phyloP scores from a whole-genome alignment of 2,329 filamentous ascomycete species.

The Claviceps monticola region DNA sequence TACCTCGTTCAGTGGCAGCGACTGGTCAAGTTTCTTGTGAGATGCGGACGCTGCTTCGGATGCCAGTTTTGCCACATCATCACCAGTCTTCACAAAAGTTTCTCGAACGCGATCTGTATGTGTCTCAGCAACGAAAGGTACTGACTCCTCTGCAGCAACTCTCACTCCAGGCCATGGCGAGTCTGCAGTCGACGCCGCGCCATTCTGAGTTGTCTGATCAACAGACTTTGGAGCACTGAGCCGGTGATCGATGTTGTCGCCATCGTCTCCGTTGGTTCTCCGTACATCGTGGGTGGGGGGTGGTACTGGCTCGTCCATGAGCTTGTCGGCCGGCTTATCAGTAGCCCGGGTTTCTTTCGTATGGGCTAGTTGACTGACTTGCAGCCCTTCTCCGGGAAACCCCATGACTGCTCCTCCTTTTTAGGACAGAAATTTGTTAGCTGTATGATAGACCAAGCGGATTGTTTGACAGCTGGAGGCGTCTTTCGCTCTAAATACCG shows the following conservation, averaged over 20 bases:
- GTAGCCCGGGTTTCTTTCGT: constrained; percentile 1
- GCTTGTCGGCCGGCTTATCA: constrained; percentile 9
- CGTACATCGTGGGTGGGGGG: constrained; percentile 5
- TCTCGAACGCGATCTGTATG: constrained; percentile 14
- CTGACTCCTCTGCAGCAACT: constrained; percentile 14
- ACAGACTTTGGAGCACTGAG: constrained; percentile 17
- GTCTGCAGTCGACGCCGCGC: constrained; percentile 20
- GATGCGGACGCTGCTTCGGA: constrained; percentile 10
- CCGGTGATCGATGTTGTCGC: constrained; percentile 9
- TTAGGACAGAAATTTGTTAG: too few relatives aligned
- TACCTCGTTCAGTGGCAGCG: neutral
- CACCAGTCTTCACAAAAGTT: constrained; percentile 13
- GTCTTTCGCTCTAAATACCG: neutral
- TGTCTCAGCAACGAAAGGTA: constrained; percentile 1
- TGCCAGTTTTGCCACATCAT: constrained; percentile 11
- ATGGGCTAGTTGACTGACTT: constrained; percentile 8
- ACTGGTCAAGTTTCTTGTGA: constrained; percentile 2
- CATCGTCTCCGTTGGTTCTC: constrained; percentile 7
- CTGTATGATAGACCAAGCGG: too few relatives aligned
- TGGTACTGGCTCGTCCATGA: constrained; percentile 1
- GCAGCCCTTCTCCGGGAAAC: constrained; percentile 12
- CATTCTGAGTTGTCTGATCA: constrained; percentile 23
- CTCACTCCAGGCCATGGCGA: constrained; percentile 22
- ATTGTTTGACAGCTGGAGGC: too few relatives aligned
- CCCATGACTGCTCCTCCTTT: too few relatives aligned